These are phyloP conservation scores for Pisolithus albus DNA, from an alignment of 768 basidiomycete species.

Conservation along the genomic window DNA sequence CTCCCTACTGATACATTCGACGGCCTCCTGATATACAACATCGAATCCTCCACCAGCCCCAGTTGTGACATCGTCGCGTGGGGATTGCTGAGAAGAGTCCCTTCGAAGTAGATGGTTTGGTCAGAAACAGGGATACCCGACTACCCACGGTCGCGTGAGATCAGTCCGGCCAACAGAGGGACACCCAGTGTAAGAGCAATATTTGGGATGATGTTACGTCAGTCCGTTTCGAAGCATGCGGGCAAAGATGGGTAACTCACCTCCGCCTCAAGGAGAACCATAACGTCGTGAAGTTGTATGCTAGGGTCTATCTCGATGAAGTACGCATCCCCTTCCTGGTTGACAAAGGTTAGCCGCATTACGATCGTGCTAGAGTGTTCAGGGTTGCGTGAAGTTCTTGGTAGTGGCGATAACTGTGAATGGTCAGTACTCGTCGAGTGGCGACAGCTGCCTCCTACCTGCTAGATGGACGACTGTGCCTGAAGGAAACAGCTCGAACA, in stretches of 20 bases:
- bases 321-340: conserved; percentile 57
- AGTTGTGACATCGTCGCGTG: conserved; percentile 64
- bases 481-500: too few relatives aligned
- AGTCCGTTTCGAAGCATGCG: not conserved
- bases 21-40: conserved; percentile 64
- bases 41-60: conserved; percentile 54
- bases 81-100: conserved; percentile 55
- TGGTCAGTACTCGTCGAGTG: not conserved
- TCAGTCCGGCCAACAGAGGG: not conserved
- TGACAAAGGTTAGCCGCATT: conserved; percentile 72
- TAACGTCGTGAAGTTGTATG: conserved; percentile 90
- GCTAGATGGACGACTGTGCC: too few relatives aligned
- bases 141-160: conserved; percentile 30
- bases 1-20: conserved; percentile 26
- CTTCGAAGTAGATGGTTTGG: conserved; percentile 66
- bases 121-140: conserved; percentile 66
- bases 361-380: not conserved
- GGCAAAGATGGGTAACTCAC: conserved; percentile 39
- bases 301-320: conserved; percentile 78
- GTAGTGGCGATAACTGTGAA: not conserved
- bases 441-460: not conserved
- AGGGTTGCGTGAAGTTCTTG: not conserved
- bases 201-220: too few relatives aligned
- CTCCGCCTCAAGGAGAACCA: conserved; percentile 93
- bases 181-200: not conserved